Evolutionary conservation across 331 rosid genomes (phyloP).

Genomic region (Saraca asoca): DNA sequence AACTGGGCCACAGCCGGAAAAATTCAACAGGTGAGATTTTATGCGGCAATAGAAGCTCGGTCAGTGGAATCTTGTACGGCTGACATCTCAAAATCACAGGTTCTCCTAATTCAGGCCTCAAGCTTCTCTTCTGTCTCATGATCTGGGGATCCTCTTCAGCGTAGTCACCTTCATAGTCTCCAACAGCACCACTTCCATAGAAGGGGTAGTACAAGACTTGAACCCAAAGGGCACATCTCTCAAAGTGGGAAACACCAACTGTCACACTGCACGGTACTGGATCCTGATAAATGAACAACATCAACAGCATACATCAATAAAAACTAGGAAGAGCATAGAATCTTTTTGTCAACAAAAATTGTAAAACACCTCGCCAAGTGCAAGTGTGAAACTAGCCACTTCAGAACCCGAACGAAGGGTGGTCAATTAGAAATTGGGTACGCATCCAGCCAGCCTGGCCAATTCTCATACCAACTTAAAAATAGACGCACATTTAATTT

Average conservation of each 20-base stretch:
- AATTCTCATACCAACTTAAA: too few species aligned
- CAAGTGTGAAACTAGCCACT: too few species aligned
- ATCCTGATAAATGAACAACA: slow-evolving; percentile 59
- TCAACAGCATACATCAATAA: slow-evolving; percentile 31
- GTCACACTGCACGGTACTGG: slow-evolving; percentile 94
- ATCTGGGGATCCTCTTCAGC: slow-evolving; percentile 92
- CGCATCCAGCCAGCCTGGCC: too few species aligned
- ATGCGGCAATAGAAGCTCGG: slow-evolving; percentile 91
- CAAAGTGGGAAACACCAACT: slow-evolving; percentile 95
- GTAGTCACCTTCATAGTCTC: slow-evolving; percentile 92
- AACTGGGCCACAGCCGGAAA: slow-evolving; percentile 98
- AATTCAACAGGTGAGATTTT: slow-evolving; percentile 94
- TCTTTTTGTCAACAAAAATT: too few species aligned
- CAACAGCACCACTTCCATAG: slow-evolving; percentile 88
- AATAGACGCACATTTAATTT: too few species aligned
- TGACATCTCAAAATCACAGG: slow-evolving; percentile 98
- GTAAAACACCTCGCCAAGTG: too few species aligned
- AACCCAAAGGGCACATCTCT: slow-evolving; percentile 96
- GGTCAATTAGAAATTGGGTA: too few species aligned
- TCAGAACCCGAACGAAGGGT: too few species aligned
- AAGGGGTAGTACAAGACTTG: slow-evolving; percentile 97
- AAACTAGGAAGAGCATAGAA: slow-evolving; percentile 2
- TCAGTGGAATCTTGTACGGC: slow-evolving; percentile 89
- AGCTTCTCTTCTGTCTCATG: slow-evolving; percentile 89
- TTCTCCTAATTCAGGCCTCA: slow-evolving; percentile 94